These are phyloP conservation scores for Eremochloa ophiuroides DNA, from an alignment of 176 grass and related monocot species.

Conservation along the genomic window DNA sequence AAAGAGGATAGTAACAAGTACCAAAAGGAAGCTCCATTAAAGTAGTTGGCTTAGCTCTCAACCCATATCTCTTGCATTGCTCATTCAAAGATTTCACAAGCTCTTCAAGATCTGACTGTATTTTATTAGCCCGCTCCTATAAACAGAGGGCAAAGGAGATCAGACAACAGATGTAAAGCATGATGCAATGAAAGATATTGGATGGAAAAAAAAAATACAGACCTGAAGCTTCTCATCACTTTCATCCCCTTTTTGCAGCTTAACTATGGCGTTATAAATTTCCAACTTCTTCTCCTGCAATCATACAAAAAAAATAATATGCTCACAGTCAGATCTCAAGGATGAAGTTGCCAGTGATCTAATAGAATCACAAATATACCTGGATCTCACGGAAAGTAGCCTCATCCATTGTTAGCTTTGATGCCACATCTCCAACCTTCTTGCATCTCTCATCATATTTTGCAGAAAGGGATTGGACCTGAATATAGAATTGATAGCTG, in stretches of 20 bases:
- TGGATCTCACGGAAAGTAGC: conserved; percentile 96
- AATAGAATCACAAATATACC: conserved; percentile 44
- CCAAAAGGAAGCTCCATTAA: conserved; percentile 97
- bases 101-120: conserved; percentile 83
- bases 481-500: conserved; percentile 18
- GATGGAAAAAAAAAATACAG: conserved; percentile 12
- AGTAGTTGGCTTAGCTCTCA: conserved; percentile 89
- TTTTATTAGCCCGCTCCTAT: conserved; percentile 70
- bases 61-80: conserved; percentile 91
- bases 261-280: conserved; percentile 83
- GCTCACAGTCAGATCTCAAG: neutral
- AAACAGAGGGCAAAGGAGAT: conserved; percentile 25
- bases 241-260: conserved; percentile 79
- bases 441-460: conserved; percentile 96
- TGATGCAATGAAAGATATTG: conserved; percentile 8
- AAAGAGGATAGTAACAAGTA: conserved; percentile 47
- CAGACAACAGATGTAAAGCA: neutral
- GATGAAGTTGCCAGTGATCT: neutral
- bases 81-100: conserved; percentile 87
- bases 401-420: conserved; percentile 92
- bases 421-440: conserved; percentile 90
- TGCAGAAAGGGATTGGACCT: conserved; percentile 77
- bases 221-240: conserved; percentile 76
- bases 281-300: conserved; percentile 90
- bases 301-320: conserved; percentile 32